Conservation (phyloP, 2,329 filamentous ascomycete genomes). For the Ceratocystis cubensis region DNA sequence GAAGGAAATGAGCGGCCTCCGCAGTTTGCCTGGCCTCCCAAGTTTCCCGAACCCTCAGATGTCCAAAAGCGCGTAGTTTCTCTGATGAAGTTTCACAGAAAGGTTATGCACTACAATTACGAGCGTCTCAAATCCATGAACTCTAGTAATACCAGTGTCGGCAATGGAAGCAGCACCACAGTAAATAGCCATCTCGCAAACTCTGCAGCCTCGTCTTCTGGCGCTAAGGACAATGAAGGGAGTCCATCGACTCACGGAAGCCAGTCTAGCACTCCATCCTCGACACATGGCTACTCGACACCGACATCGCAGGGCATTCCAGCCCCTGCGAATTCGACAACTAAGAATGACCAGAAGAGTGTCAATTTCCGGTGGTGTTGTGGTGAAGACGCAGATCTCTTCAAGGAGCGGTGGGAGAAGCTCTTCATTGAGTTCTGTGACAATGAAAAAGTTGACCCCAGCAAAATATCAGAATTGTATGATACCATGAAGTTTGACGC, state of each 20-base stretch:
- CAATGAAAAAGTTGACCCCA: conserved; percentile 93
- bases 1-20: conserved; percentile 88
- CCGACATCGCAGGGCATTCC: conserved; percentile 9
- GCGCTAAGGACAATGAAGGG: conserved; percentile 11
- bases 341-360: conserved; percentile 16
- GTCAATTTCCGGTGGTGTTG: conserved; percentile 65
- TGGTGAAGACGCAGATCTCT: conserved; percentile 85
- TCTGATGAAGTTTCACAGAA: conserved; percentile 92
- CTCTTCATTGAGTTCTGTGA: conserved; percentile 94
- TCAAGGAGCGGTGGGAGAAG: conserved; percentile 97
- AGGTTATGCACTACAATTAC: conserved; percentile 92
- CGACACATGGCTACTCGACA: conserved; percentile 5
- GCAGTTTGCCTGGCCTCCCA: conserved; percentile 95
- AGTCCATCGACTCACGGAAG: conserved; percentile 40
- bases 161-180: not conserved
- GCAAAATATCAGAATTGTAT: conserved; percentile 96
- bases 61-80: conserved; percentile 87
- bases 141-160: not conserved
- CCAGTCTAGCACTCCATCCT: conserved; percentile 16
- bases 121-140: conserved; percentile 52
- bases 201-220: not conserved
- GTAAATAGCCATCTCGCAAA: not conserved
- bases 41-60: conserved; percentile 85
- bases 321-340: not conserved
- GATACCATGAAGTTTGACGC: conserved; percentile 99